Evolutionary conservation across 768 basidiomycete genomes (phyloP), one percentile per base, ranked within the genome.

Genomic region (Leccinum rimulosum): DNA sequence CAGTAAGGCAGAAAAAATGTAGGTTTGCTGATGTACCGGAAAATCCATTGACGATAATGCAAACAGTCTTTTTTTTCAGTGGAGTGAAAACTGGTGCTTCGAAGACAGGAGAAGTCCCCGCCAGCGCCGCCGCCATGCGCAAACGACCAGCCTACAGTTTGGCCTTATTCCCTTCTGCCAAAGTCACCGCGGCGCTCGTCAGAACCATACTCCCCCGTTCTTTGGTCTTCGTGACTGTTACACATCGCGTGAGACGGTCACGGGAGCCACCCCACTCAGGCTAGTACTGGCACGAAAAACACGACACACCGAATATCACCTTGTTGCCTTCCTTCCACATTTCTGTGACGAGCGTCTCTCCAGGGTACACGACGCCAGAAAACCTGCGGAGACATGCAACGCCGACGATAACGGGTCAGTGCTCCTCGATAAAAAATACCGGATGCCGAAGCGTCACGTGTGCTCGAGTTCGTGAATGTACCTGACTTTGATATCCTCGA

Each of bases 241-340:
- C 33, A 12, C 12, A 33, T 33, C 25, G 40, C 5, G 28, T 28
- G 36, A 56, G 36, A n/a, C n/a, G n/a, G n/a, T n/a, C n/a, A 56
- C 31, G 33, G 59, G 43, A 64, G 62, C 19, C 9, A 40, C 9
- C 40, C 40, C n/a, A n/a, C n/a, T n/a, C n/a, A n/a, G n/a, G n/a
- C n/a, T n/a, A n/a, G n/a, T 15, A 55, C 14, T n/a, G 17, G 40
- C 40, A 40, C 17, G 40, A 27, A 22, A 58, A 35, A 25, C 3
- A 45, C n/a, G 10, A 82, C 93, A 70, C 66, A 97, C 94, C 79
- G 73, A 99, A 99, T 52, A 98, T 86, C 56, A 98, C 87, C 75
- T 87, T 97, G 61, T 82, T 74, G 3, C 88, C 91, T 66, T 97
- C 94, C 72, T 95, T 97, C 97, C 97, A 99, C 96, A 98, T 98